Evolutionary conservation across 306 rosid species (phyloP).

Genomic region (Malus asiatica): DNA sequence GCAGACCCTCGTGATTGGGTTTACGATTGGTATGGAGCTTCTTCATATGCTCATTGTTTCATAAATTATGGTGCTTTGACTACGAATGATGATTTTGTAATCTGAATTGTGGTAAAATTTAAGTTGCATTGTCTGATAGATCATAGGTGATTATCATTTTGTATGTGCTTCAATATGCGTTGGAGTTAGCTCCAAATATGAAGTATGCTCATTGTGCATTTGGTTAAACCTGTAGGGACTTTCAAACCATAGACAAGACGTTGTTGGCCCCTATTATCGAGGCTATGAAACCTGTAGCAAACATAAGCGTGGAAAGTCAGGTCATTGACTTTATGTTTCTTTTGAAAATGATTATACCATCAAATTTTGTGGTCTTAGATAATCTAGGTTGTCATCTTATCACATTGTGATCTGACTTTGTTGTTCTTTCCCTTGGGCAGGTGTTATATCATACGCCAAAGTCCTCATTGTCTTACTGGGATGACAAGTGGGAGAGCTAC

Average conservation of each 20-base stretch:
- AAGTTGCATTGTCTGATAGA: too few relatives aligned
- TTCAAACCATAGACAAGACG: slow-evolving; percentile 46
- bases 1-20: slow-evolving; percentile 72
- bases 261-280: slow-evolving; percentile 65
- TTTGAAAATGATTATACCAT: not conserved
- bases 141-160: not conserved
- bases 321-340: slow-evolving; percentile 18
- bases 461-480: slow-evolving; percentile 83
- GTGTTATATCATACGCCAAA: slow-evolving; percentile 80
- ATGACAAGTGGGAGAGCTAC: slow-evolving; percentile 52
- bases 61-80: not conserved
- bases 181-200: not conserved
- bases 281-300: slow-evolving; percentile 67
- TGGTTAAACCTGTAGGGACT: slow-evolving; percentile 55
- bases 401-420: slow-evolving; percentile 2
- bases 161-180: not conserved
- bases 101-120: not conserved
- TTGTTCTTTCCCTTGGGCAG: slow-evolving; percentile 32
- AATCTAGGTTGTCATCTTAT: not conserved
- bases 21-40: slow-evolving; percentile 70
- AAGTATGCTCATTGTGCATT: not conserved
- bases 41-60: not conserved
- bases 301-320: slow-evolving; percentile 89
- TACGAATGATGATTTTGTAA: not conserved
- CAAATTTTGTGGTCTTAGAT: not conserved